Evolutionary conservation across 2,329 filamentous ascomycete species (phyloP), one percentile per base, ranked within the genome.

Genomic region (Penicillium sp.): DNA sequence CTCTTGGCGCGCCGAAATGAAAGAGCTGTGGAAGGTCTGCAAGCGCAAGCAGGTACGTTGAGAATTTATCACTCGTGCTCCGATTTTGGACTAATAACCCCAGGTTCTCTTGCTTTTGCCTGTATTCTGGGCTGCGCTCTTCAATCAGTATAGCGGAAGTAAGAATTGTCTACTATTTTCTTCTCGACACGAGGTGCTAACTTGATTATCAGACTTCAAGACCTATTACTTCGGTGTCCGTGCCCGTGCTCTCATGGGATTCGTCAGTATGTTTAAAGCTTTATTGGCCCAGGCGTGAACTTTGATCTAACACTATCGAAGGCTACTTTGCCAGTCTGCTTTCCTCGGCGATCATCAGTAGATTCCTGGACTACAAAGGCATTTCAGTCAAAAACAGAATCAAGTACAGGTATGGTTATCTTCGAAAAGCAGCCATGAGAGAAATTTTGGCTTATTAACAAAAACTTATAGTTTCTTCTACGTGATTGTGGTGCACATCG

Each of bases 171-270:
- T 18, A n/a, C 6, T 10, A 27, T 7, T 0, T 5, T 39, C 27
- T 41, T 3, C 2, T 32, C 1, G 9, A 29, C 18, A 14, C 0
- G n/a, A 22, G 29, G 21, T 9, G 22, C 56, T 65, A 22, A 64
- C 21, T 7, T 11, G 1, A 18, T 39, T 11, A 14, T 8, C n/a
- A 45, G 80, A 81, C 59, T 82, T 81, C 57, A 74, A 80, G 50
- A 74, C 78, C 0, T 81, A 77, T 55, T 78, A 78, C 54, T 78
- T 78, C 31, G 74, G 74, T 22, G 73, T 80, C 4, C 71, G 78
- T 3, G 76, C 77, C 1, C 75, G 78, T 21, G 77, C 77, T 1
- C 60, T 81, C 2, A 80, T 79, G 14, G 77, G 77, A 3, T 78
- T 81, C 48, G 70, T 79, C 56, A 52, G 64, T 66, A 57, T 24